Evolutionary conservation across 306 rosid species (phyloP).

Genomic region (Gastrolobium villosum): DNA sequence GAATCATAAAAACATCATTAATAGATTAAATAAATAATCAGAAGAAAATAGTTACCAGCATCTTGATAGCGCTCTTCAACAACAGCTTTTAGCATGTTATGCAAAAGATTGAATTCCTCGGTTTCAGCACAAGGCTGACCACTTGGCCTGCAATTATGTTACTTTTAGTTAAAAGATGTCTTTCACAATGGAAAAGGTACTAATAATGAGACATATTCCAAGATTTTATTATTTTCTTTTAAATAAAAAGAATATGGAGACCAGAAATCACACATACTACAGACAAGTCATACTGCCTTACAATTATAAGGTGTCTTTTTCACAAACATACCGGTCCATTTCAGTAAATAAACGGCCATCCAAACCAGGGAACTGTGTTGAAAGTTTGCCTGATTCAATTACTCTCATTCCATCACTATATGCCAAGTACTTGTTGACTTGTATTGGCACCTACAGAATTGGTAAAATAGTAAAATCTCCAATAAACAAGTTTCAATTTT

Average conservation of each 20-base stretch:
- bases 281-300: not conserved
- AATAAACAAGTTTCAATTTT: not conserved
- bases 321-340: constrained; percentile 74
- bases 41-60: constrained; percentile 74
- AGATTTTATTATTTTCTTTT: not conserved
- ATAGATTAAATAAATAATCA: constrained; percentile 18
- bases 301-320: not conserved
- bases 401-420: constrained; percentile 96
- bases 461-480: not conserved
- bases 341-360: constrained; percentile 87
- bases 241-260: not conserved
- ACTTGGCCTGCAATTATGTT: constrained; percentile 76
- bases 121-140: constrained; percentile 90
- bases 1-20: not conserved
- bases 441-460: constrained; percentile 84
- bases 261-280: constrained; percentile 15
- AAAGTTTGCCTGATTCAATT: constrained; percentile 84
- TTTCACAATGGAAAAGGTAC: constrained; percentile 10
- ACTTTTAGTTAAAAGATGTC: constrained; percentile 29
- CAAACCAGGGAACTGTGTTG: constrained; percentile 65
- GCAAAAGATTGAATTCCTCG: constrained; percentile 81
- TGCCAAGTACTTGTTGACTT: constrained; percentile 91
- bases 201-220: constrained; percentile 23
- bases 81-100: constrained; percentile 94
- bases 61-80: constrained; percentile 95